A percentile compares a stretch with the other conserved stretches of the same genome.
Conservation (phyloP, 768 basidiomycete species). For the Pulveroboletus sp. region DNA sequence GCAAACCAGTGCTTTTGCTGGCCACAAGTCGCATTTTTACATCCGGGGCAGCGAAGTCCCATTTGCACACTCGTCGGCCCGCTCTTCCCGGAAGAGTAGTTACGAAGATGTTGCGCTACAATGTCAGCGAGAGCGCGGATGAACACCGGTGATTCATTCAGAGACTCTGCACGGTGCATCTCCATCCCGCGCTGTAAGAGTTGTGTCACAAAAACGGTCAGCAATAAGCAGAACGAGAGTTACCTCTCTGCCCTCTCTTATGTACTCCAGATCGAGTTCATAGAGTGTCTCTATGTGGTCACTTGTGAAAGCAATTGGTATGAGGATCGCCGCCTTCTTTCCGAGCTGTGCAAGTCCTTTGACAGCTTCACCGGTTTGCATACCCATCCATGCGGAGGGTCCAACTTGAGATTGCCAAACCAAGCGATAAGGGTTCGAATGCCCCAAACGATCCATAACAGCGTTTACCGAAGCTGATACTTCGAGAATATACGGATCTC, state of each 20-base stretch:
- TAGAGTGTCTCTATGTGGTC: constrained; percentile 99
- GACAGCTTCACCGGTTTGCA: constrained; percentile 88
- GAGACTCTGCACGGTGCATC: constrained; percentile 80
- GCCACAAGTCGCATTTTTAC: constrained; percentile 83
- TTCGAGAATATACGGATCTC: constrained; percentile 94
- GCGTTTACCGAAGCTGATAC: constrained; percentile 91
- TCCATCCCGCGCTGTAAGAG: constrained; percentile 79
- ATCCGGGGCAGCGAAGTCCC: constrained; percentile 87
- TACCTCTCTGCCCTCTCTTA: constrained; percentile 86
- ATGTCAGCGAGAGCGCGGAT: constrained; percentile 94
- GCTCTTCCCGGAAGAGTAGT: constrained; percentile 48
- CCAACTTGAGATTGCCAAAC: constrained; percentile 99
- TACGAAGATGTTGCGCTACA: constrained; percentile 69
- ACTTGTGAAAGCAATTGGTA: constrained; percentile 97
- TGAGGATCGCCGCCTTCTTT: constrained; percentile 70
- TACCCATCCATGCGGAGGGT: constrained; percentile 97
- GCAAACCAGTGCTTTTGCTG: constrained; percentile 89
- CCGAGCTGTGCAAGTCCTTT: constrained; percentile 80
- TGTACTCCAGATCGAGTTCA: constrained; percentile 93
- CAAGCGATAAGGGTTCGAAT: constrained; percentile 83
- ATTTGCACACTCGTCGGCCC: constrained; percentile 76
- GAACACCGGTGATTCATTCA: constrained; percentile 96
- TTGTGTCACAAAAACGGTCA: constrained; percentile 4
- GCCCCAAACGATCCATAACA: constrained; percentile 82
- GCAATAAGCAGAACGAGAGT: neutral